Evolutionary conservation across 768 basidiomycete genomes (phyloP).

Genomic region (Naematelia encephala): DNA sequence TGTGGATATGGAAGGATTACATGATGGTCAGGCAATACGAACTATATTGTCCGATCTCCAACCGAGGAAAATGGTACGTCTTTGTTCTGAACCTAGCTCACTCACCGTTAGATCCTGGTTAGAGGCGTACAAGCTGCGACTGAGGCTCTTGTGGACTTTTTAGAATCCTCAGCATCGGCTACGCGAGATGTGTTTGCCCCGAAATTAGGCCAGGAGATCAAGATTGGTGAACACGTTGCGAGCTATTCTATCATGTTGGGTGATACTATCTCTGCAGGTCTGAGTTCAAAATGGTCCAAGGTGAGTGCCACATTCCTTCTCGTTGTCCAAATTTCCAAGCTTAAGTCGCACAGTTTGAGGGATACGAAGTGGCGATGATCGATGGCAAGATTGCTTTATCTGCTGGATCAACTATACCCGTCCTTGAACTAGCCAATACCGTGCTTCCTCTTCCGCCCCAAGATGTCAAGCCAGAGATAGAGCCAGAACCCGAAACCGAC

Average conservation of each 20-base stretch:
- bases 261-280: conserved; percentile 72
- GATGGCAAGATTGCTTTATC: conserved; percentile 80
- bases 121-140: conserved; percentile 69
- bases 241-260: conserved; percentile 92
- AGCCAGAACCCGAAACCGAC: conserved; percentile 24
- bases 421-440: conserved; percentile 63
- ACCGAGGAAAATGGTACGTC: conserved; percentile 83
- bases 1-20: conserved; percentile 93
- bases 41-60: conserved; percentile 95
- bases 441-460: conserved; percentile 10
- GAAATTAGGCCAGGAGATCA: conserved; percentile 66
- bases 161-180: conserved; percentile 78
- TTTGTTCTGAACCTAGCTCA: neutral
- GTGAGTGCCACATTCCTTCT: conserved; percentile 55
- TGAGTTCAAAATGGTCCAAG: conserved; percentile 71
- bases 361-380: conserved; percentile 92
- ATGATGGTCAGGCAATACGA: conserved; percentile 94
- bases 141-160: conserved; percentile 70
- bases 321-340: neutral
- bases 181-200: conserved; percentile 90
- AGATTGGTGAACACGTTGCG: conserved; percentile 93
- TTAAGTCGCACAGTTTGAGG: conserved; percentile 71
- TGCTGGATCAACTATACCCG: conserved; percentile 81
- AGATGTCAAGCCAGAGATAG: conserved; percentile 10
- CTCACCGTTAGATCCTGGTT: conserved; percentile 69